Percentiles rank a stretch among this genome's conserved stretches.
phyloP scores from a whole-genome alignment of 345 rosid genomes.

The Abelmoschus esculentus region DNA sequence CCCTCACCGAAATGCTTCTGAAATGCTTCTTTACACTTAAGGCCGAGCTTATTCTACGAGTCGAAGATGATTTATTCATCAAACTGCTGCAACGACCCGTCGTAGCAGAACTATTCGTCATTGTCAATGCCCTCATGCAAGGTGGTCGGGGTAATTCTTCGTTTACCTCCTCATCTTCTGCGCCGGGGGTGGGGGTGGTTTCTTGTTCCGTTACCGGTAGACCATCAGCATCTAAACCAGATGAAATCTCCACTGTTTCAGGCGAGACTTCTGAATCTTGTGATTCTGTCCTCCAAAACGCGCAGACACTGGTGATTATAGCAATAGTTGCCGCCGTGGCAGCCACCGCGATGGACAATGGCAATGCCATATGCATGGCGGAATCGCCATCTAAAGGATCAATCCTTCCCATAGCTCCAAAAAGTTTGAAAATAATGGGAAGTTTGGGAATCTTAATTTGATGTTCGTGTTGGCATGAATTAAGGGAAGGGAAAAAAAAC shows the following conservation, averaged over 20 bases:
- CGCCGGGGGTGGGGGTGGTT: background rate
- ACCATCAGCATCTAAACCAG: background rate
- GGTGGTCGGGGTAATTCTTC: constrained; percentile 41
- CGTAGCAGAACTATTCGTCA: constrained; percentile 18
- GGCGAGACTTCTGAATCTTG: background rate
- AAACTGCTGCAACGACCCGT: constrained; percentile 22
- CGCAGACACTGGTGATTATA: constrained; percentile 39
- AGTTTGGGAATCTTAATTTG: background rate
- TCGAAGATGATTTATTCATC: constrained; percentile 16
- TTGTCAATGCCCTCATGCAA: constrained; percentile 20
- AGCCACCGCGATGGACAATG: constrained; percentile 19
- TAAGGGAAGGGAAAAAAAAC: constrained; percentile 11
- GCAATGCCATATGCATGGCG: constrained; percentile 8
- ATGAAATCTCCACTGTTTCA: background rate
- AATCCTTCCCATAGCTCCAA: constrained; percentile 33
- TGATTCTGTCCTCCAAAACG: constrained; percentile 21
- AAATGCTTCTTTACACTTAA: constrained; percentile 27
- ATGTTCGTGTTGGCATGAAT: background rate
- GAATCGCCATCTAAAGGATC: constrained; percentile 13
- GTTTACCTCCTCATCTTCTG: background rate
- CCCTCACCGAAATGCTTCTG: constrained; percentile 29
- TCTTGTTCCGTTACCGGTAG: background rate
- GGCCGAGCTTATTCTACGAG: constrained; percentile 10
- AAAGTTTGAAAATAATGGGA: background rate
- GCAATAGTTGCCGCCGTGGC: constrained; percentile 28